Evolutionary conservation across 2,329 filamentous ascomycete genomes (phyloP).

Genomic region (Pestalotiopsis sp.): DNA sequence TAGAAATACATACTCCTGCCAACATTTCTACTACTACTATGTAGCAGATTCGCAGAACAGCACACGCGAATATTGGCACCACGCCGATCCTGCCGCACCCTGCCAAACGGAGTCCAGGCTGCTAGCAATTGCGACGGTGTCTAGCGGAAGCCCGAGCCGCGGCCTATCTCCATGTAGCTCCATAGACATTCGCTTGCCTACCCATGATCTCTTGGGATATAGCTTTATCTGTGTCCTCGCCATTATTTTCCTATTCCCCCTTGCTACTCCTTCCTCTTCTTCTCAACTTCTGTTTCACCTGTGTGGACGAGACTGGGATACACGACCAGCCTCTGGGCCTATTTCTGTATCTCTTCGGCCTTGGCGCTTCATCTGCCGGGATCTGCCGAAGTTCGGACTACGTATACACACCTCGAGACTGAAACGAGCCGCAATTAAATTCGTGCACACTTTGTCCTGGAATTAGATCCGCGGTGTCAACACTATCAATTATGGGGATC

Average conservation of each 20-base stretch:
- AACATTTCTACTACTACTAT: not conserved
- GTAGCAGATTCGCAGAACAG: not conserved
- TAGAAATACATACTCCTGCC: not conserved
- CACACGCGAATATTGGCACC: not conserved
- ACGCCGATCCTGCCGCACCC: not conserved
- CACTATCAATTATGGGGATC: slow-evolving; percentile 10
- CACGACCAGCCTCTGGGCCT: not conserved
- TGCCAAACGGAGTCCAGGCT: not conserved
- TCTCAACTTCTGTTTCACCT: slow-evolving; percentile 8
- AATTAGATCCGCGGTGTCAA: slow-evolving; percentile 6
- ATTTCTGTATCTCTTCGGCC: slow-evolving; percentile 1
- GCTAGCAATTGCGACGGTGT: slow-evolving; percentile 3
- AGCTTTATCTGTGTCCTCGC: slow-evolving; percentile 6
- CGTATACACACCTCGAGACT: slow-evolving; percentile 12
- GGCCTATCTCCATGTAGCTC: slow-evolving; percentile 7
- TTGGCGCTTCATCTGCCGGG: slow-evolving; percentile 8
- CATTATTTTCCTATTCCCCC: not conserved
- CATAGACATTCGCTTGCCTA: not conserved
- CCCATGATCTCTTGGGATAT: not conserved
- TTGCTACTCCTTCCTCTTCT: slow-evolving; percentile 3
- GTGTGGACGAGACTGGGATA: slow-evolving; percentile 7
- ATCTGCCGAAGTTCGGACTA: slow-evolving; percentile 5
- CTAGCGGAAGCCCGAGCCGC: slow-evolving; percentile 6
- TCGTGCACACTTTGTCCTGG: slow-evolving; percentile 8
- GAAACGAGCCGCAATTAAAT: slow-evolving; percentile 10